Evolutionary conservation across 2,329 filamentous ascomycete species (phyloP).

Genomic region (Colletotrichum lindemuthianum): DNA sequence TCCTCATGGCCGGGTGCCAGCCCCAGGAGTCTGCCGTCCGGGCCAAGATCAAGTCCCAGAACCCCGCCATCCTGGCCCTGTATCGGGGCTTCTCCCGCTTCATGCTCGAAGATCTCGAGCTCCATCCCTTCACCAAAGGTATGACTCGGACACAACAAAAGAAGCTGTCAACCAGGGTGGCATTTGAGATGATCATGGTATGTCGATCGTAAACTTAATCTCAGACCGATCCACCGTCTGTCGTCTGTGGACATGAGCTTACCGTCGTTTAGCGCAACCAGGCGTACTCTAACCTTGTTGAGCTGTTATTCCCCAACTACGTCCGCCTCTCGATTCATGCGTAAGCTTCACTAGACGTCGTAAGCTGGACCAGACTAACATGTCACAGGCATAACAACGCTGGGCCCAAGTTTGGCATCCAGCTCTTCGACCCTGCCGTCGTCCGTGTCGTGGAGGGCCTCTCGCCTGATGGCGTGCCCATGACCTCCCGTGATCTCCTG

Average conservation of each 20-base stretch:
- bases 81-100: constrained; percentile 72
- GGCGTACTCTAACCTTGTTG: constrained; percentile 58
- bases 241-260: background rate
- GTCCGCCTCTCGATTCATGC: constrained; percentile 60
- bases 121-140: constrained; percentile 39
- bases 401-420: constrained; percentile 54
- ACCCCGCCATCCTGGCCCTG: constrained; percentile 54
- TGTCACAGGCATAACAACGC: constrained; percentile 47
- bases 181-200: constrained; percentile 48
- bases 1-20: constrained; percentile 48
- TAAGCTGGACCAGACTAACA: background rate
- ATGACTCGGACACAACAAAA: constrained; percentile 43
- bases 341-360: constrained; percentile 38
- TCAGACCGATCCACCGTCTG: background rate
- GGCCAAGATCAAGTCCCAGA: constrained; percentile 42
- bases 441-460: constrained; percentile 46
- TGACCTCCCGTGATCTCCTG: constrained; percentile 39
- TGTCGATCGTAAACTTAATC: background rate
- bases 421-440: constrained; percentile 46
- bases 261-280: constrained; percentile 49
- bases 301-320: constrained; percentile 55
- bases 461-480: constrained; percentile 38
- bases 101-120: constrained; percentile 50
- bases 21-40: constrained; percentile 43
- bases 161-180: constrained; percentile 44